A percentile compares a stretch with the other conserved stretches of the same genome.
Conservation (phyloP, 805 yeast genomes). For the Candida arabinofermentans region DNA sequence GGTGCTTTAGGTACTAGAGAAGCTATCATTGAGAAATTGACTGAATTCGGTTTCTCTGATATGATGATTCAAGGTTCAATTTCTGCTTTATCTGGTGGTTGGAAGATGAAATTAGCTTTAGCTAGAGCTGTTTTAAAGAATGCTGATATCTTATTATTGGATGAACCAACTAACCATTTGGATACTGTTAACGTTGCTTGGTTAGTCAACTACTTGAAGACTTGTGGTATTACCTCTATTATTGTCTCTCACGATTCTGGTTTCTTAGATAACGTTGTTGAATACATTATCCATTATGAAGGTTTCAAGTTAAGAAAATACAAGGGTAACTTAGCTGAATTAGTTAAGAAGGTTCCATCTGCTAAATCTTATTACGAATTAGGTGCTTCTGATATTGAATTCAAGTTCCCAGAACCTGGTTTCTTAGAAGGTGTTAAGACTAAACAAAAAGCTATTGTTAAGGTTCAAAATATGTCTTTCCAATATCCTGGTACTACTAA, state of each 20-base stretch:
- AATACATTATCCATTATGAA: conserved; percentile 99
- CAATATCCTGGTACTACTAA: conserved; percentile 98
- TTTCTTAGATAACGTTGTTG: conserved; percentile 95
- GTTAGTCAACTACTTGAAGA: conserved; percentile 98
- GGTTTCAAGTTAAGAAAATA: conserved; percentile 99
- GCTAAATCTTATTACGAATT: conserved; percentile 98
- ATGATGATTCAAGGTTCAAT: conserved; percentile 94
- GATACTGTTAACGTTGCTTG: conserved; percentile 99
- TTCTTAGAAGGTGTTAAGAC: conserved; percentile 99
- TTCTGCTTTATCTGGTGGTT: conserved; percentile 98
- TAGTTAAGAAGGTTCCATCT: conserved; percentile 97
- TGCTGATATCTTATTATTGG: conserved; percentile 95
- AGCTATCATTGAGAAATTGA: conserved; percentile 67
- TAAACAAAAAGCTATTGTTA: conserved; percentile 99
- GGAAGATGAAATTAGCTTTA: conserved; percentile 99
- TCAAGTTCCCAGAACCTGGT: conserved; percentile 99
- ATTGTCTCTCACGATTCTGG: conserved; percentile 99
- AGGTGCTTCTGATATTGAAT: conserved; percentile 96
- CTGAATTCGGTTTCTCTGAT: conserved; percentile 89
- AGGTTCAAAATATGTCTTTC: conserved; percentile 96
- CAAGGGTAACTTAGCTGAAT: conserved; percentile 99
- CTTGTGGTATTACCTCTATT: conserved; percentile 98
- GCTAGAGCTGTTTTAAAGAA: conserved; percentile 99
- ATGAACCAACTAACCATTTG: conserved; percentile 99
- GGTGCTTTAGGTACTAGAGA: conserved; percentile 75